Conservation (phyloP, 805 yeast genomes). For the Hanseniaspora jakobsenii region DNA sequence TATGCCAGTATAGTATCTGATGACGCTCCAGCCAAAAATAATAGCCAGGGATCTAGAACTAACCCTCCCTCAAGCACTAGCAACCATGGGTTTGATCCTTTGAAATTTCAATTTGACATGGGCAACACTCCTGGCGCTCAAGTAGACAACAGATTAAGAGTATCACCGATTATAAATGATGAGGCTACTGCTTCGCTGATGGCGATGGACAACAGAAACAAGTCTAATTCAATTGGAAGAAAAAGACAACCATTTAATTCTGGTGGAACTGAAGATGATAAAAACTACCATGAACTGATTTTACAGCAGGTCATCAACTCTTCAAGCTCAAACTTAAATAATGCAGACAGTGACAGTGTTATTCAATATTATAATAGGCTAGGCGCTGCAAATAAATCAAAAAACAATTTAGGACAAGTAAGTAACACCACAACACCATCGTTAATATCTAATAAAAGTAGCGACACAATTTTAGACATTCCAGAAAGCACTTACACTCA, state of each 20-base stretch:
- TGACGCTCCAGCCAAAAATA: neutral
- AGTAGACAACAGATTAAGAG: neutral
- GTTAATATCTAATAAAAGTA: neutral
- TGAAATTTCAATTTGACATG: constrained; percentile 4
- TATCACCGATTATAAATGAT: neutral
- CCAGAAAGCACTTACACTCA: too few species aligned
- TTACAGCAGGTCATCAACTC: too few species aligned
- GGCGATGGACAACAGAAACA: neutral
- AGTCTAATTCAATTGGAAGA: neutral
- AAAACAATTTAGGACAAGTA: too few species aligned
- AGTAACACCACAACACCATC: too few species aligned
- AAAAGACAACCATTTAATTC: neutral
- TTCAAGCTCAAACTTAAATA: too few species aligned
- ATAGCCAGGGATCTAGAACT: neutral
- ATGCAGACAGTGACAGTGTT: too few species aligned
- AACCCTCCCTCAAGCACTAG: too few species aligned
- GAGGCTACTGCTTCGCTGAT: neutral
- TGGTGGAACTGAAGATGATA: too few species aligned
- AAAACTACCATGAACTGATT: too few species aligned
- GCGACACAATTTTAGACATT: too few species aligned
- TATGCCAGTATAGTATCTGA: constrained; percentile 4
- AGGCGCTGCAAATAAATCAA: too few species aligned
- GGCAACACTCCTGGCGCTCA: neutral
- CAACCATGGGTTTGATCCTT: constrained; percentile 2
- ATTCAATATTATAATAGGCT: too few species aligned